A percentile compares a stretch with the other conserved stretches of the same genome.
phyloP scores from a whole-genome alignment of 176 grass and related monocot genomes.

The Chrysopogon serrulatus region DNA sequence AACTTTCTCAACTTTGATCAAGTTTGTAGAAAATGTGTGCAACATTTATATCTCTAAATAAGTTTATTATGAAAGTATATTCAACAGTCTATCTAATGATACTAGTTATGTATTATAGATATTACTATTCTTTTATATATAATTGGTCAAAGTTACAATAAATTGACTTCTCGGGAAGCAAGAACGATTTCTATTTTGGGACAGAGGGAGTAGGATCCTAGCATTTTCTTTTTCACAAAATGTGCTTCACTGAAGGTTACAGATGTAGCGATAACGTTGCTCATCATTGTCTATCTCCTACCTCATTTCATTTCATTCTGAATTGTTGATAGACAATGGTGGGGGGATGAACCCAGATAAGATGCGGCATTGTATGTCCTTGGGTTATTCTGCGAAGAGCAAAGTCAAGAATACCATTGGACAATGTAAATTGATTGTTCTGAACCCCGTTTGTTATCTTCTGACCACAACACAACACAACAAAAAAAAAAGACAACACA shows the following conservation, averaged over 20 bases:
- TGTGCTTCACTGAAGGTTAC: not conserved
- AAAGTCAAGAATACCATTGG: slow-evolving; percentile 80
- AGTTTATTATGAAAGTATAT: too few species aligned
- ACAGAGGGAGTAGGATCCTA: not conserved
- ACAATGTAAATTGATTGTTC: slow-evolving; percentile 62
- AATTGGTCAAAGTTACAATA: too few species aligned
- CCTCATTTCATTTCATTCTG: not conserved
- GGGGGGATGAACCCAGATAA: slow-evolving; percentile 92
- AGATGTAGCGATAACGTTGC: not conserved
- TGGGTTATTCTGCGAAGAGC: slow-evolving; percentile 88
- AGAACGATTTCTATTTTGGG: too few species aligned
- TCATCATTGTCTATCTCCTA: not conserved
- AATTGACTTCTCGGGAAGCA: too few species aligned
- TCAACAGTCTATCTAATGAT: too few species aligned
- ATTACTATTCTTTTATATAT: too few species aligned
- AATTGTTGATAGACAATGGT: slow-evolving; percentile 67
- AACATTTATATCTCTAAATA: too few species aligned
- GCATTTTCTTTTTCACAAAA: not conserved
- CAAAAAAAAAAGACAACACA: too few species aligned
- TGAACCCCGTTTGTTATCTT: not conserved
- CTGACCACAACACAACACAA: not conserved
- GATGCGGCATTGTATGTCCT: slow-evolving; percentile 97
- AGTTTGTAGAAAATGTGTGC: too few species aligned
- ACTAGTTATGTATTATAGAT: too few species aligned
- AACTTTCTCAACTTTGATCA: too few species aligned